Conservation (phyloP, 352 stramenopile genomes). For the Phytophthora pseudosyringae region DNA sequence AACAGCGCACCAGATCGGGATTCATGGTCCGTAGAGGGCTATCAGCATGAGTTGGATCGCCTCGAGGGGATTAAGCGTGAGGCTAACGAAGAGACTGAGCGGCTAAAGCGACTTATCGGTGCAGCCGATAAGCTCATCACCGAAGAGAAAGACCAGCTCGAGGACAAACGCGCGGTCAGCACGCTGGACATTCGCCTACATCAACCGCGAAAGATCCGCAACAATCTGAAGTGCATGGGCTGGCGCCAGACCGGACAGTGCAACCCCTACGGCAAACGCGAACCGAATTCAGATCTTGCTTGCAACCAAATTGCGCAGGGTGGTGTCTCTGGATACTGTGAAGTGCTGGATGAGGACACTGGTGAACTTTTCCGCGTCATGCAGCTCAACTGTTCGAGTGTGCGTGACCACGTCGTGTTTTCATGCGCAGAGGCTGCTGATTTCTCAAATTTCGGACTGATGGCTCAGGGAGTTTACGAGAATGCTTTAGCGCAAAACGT, state of each 20-base stretch:
- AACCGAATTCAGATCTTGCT: conserved; percentile 51
- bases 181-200: conserved; percentile 45
- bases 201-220: conserved; percentile 39
- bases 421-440: conserved; percentile 59
- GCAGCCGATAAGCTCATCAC: conserved; percentile 40
- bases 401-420: conserved; percentile 57
- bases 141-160: conserved; percentile 41
- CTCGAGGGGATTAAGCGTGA: conserved; percentile 44
- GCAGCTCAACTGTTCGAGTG: conserved; percentile 67
- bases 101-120: conserved; percentile 41
- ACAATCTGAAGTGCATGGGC: conserved; percentile 59
- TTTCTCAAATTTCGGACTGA: conserved; percentile 71
- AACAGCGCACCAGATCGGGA: conserved; percentile 24
- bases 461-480: conserved; percentile 40
- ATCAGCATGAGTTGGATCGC: conserved; percentile 44
- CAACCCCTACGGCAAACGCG: conserved; percentile 50
- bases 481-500: conserved; percentile 30
- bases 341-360: conserved; percentile 61
- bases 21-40: conserved; percentile 29
- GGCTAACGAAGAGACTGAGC: conserved; percentile 43
- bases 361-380: conserved; percentile 74
- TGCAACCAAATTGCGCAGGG: conserved; percentile 55
- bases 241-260: conserved; percentile 69
- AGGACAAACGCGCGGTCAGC: conserved; percentile 40
- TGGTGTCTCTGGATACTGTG: conserved; percentile 67